These are phyloP conservation scores for Metschnikowia picachoensis DNA, from an alignment of 805 yeast species.

Conservation along the genomic window DNA sequence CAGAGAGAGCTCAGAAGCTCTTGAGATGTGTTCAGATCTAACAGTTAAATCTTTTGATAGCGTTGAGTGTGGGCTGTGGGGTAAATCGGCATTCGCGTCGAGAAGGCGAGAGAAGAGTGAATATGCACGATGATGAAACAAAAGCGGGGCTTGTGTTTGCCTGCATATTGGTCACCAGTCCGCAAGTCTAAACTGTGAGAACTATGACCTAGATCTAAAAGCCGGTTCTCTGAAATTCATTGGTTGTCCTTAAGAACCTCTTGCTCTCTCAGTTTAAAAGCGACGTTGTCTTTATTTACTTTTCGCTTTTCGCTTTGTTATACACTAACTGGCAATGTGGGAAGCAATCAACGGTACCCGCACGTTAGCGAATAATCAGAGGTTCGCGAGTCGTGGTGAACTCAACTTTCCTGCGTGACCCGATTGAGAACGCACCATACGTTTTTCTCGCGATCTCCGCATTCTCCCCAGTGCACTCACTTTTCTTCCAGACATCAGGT, in stretches of 20 bases:
- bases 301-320: too few species aligned
- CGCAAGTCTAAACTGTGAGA: too few species aligned
- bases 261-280: too few species aligned
- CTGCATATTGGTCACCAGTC: constrained; percentile 1
- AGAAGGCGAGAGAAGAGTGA: constrained; percentile 3
- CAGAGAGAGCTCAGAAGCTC: too few species aligned
- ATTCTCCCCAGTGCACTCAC: not conserved
- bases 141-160: constrained; percentile 12
- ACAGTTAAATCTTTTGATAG: not conserved
- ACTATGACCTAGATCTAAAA: too few species aligned
- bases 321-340: not conserved
- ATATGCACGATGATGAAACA: constrained; percentile 12
- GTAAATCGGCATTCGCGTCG: constrained; percentile 4
- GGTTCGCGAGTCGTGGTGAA: constrained; percentile 13
- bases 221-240: too few species aligned
- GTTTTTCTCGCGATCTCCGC: constrained; percentile 16
- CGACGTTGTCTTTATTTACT: too few species aligned
- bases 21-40: too few species aligned
- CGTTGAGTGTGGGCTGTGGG: constrained; percentile 10
- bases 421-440: constrained; percentile 7
- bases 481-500: constrained; percentile 3
- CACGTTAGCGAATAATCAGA: not conserved
- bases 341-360: constrained; percentile 2
- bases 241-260: too few species aligned
- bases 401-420: constrained; percentile 19